Evolutionary conservation across 192 early-diverging fungal species (phyloP).

Genomic region (Coemansia sp.): DNA sequence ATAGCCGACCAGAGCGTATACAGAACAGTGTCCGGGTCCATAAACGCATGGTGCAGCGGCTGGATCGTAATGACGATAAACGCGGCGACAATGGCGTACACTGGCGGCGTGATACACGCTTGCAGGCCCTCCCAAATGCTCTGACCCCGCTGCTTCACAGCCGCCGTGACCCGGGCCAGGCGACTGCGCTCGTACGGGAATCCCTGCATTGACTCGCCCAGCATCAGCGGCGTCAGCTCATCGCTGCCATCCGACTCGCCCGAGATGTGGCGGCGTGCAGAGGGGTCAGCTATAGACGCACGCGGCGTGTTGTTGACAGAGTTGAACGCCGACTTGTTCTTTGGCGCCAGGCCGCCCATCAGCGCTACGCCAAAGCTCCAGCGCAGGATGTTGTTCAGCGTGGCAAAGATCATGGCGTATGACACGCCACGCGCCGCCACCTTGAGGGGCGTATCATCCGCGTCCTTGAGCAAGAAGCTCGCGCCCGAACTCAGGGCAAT

Average conservation of each 20-base stretch:
- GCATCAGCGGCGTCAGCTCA: constrained; percentile 31
- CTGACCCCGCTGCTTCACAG: not conserved
- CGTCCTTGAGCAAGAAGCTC: constrained; percentile 41
- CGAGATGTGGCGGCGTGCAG: constrained; percentile 1
- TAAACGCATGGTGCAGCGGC: constrained; percentile 57
- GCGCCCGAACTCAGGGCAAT: constrained; percentile 47
- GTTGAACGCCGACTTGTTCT: constrained; percentile 22
- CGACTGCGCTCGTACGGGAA: not conserved
- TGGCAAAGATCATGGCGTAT: constrained; percentile 73
- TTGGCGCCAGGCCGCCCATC: constrained; percentile 44
- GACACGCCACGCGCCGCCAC: constrained; percentile 60
- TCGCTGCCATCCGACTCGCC: not conserved
- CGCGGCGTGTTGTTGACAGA: constrained; percentile 32
- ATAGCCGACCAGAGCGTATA: constrained; percentile 60
- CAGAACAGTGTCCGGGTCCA: constrained; percentile 52
- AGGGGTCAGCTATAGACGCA: constrained; percentile 9
- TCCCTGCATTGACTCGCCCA: constrained; percentile 20
- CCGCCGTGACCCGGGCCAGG: not conserved
- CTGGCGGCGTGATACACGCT: constrained; percentile 59
- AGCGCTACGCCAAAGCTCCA: constrained; percentile 72
- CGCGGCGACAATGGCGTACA: constrained; percentile 64
- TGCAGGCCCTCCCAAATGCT: constrained; percentile 6
- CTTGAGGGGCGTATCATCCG: constrained; percentile 40
- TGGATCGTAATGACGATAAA: constrained; percentile 61
- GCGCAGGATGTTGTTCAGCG: constrained; percentile 69